These are phyloP conservation scores for Microsporum canis DNA, from an alignment of 2,329 filamentous ascomycete species.

Conservation along the genomic window DNA sequence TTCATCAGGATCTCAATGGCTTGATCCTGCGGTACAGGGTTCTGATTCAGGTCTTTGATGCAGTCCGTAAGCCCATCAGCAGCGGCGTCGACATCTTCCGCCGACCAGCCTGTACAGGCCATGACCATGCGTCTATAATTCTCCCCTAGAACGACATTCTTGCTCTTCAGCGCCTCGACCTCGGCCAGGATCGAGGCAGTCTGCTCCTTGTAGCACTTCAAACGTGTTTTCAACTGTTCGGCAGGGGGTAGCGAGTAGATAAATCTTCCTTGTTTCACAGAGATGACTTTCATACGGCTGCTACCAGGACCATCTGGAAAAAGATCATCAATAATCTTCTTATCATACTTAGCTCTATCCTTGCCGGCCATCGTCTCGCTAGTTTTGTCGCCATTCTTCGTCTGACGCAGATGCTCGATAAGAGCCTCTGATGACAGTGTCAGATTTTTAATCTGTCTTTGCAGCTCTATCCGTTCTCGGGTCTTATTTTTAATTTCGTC, in stretches of 20 bases:
- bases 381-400: background rate
- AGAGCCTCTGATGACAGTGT: slow-evolving; percentile 52
- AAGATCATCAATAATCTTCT: background rate
- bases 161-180: slow-evolving; percentile 60
- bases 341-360: background rate
- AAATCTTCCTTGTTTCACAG: slow-evolving; percentile 33
- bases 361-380: background rate
- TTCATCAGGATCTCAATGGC: slow-evolving; percentile 37
- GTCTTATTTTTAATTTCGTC: slow-evolving; percentile 58
- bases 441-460: slow-evolving; percentile 66
- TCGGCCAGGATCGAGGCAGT: slow-evolving; percentile 57
- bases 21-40: slow-evolving; percentile 34
- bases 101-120: slow-evolving; percentile 69
- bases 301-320: background rate
- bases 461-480: slow-evolving; percentile 52
- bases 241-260: slow-evolving; percentile 46
- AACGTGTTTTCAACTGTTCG: slow-evolving; percentile 52
- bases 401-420: slow-evolving; percentile 32
- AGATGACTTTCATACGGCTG: slow-evolving; percentile 22
- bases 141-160: slow-evolving; percentile 71
- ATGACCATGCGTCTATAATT: slow-evolving; percentile 83
- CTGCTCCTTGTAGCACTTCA: slow-evolving; percentile 58
- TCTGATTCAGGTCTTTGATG: slow-evolving; percentile 65
- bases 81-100: slow-evolving; percentile 67
- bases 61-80: slow-evolving; percentile 72